Conservation (phyloP, 2,329 filamentous ascomycete genomes). For the Pseudogymnoascus sp. region DNA sequence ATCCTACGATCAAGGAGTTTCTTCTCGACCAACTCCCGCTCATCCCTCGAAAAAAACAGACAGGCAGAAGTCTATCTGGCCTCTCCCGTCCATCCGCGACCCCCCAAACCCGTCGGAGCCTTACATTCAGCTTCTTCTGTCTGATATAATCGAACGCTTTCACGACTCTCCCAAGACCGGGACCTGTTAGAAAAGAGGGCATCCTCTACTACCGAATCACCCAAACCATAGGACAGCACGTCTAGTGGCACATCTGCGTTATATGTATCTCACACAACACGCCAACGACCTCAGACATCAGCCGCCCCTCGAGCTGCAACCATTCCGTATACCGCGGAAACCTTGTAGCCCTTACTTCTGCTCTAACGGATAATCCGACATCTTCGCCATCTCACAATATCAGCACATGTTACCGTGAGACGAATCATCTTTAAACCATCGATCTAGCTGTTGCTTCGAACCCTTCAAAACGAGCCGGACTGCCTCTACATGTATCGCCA, state of each 20-base stretch:
- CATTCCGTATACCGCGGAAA: slow-evolving; percentile 93
- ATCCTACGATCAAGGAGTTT: neutral
- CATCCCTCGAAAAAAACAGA: neutral
- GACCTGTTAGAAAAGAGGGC: slow-evolving; percentile 16
- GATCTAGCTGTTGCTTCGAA: neutral
- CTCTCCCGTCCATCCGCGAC: slow-evolving; percentile 14
- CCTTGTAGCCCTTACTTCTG: slow-evolving; percentile 82
- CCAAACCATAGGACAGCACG: slow-evolving; percentile 26
- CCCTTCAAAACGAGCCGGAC: neutral
- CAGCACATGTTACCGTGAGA: slow-evolving; percentile 4
- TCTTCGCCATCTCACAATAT: slow-evolving; percentile 13
- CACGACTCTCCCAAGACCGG: slow-evolving; percentile 7
- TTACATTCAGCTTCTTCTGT: slow-evolving; percentile 8
- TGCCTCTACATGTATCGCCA: slow-evolving; percentile 5
- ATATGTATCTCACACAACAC: slow-evolving; percentile 39
- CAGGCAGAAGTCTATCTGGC: slow-evolving; percentile 5
- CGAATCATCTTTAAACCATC: slow-evolving; percentile 5
- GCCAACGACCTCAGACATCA: slow-evolving; percentile 89
- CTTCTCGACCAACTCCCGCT: neutral
- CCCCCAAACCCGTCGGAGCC: slow-evolving; percentile 1
- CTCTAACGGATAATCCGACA: slow-evolving; percentile 75
- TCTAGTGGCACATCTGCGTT: slow-evolving; percentile 30
- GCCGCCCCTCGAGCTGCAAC: slow-evolving; percentile 90
- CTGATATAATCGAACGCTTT: slow-evolving; percentile 11
- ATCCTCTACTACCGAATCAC: slow-evolving; percentile 17